Conservation (phyloP, 2,329 filamentous ascomycete genomes). For the Penicillium aurantiogriseum region DNA sequence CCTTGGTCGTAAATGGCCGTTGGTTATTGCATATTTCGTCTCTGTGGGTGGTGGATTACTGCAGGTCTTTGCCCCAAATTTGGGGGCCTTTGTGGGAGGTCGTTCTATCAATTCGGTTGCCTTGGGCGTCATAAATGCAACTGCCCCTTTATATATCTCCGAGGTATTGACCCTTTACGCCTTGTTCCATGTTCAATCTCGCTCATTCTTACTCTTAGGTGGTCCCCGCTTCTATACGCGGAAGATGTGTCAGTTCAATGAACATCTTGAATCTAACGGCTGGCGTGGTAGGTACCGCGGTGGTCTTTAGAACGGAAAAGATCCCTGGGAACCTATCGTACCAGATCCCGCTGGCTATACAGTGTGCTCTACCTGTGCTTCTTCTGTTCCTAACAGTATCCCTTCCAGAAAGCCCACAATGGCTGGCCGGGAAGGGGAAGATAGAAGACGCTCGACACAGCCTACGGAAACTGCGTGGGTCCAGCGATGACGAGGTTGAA, state of each 20-base stretch:
- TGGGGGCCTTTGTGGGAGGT: slow-evolving; percentile 36
- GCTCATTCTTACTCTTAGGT: slow-evolving; percentile 18
- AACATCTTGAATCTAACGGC: slow-evolving; percentile 34
- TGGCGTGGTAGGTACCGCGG: slow-evolving; percentile 34
- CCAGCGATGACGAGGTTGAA: slow-evolving; percentile 30
- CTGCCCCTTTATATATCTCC: slow-evolving; percentile 38
- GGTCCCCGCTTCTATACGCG: slow-evolving; percentile 35
- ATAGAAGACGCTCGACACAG: slow-evolving; percentile 31
- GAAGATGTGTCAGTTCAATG: slow-evolving; percentile 31
- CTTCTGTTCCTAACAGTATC: slow-evolving; percentile 31
- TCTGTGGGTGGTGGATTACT: slow-evolving; percentile 36
- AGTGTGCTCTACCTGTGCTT: slow-evolving; percentile 34
- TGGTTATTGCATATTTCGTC: slow-evolving; percentile 34
- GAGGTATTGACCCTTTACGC: slow-evolving; percentile 21
- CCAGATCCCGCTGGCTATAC: slow-evolving; percentile 39
- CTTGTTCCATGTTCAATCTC: neutral
- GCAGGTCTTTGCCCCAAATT: slow-evolving; percentile 37
- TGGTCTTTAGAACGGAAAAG: slow-evolving; percentile 34
- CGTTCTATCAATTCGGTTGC: slow-evolving; percentile 34
- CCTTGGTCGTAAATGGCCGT: slow-evolving; percentile 37
- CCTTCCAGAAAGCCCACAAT: slow-evolving; percentile 37
- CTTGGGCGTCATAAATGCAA: slow-evolving; percentile 36
- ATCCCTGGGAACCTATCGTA: slow-evolving; percentile 29
- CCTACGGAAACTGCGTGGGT: slow-evolving; percentile 34
- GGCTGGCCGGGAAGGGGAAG: slow-evolving; percentile 32